phyloP scores from a whole-genome alignment of 768 basidiomycete species.

The Heimioporus sp. region DNA sequence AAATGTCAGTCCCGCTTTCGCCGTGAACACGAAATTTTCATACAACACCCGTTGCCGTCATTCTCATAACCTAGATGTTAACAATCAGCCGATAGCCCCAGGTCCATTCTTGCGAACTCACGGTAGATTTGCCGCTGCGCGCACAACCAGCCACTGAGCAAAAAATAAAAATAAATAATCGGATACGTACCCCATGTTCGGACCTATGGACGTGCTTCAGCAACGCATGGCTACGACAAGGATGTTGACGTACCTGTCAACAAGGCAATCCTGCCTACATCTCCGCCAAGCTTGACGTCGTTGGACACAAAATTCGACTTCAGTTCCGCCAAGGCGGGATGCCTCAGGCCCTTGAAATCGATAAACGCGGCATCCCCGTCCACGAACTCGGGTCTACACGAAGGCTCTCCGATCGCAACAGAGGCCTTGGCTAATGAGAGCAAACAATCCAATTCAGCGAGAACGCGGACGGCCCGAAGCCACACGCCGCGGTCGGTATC shows the following conservation, averaged over 20 bases:
- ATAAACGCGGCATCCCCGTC: constrained; percentile 77
- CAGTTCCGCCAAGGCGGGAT: constrained; percentile 74
- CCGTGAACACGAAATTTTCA: constrained; percentile 19
- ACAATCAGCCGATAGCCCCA: constrained; percentile 1
- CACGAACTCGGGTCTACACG: constrained; percentile 88
- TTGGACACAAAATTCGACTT: constrained; percentile 90
- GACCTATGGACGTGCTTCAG: constrained; percentile 43
- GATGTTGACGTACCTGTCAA: constrained; percentile 65
- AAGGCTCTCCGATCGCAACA: constrained; percentile 85
- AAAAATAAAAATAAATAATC: background rate
- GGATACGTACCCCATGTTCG: constrained; percentile 79
- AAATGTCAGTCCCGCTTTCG: constrained; percentile 4
- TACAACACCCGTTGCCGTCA: constrained; percentile 93
- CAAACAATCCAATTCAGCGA: constrained; percentile 96
- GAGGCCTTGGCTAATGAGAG: constrained; percentile 91
- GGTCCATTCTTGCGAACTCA: constrained; percentile 23
- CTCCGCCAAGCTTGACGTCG: constrained; percentile 80
- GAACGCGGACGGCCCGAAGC: constrained; percentile 79
- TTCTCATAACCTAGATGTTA: constrained; percentile 69
- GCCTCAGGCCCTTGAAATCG: constrained; percentile 87
- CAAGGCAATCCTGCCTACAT: constrained; percentile 71
- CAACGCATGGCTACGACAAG: background rate
- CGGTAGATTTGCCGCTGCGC: constrained; percentile 73
- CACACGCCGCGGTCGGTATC: constrained; percentile 77
- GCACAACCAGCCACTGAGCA: background rate